Base-by-base conservation (phyloP, 169 alveolate genomes). In the Neospora caninum region DNA sequence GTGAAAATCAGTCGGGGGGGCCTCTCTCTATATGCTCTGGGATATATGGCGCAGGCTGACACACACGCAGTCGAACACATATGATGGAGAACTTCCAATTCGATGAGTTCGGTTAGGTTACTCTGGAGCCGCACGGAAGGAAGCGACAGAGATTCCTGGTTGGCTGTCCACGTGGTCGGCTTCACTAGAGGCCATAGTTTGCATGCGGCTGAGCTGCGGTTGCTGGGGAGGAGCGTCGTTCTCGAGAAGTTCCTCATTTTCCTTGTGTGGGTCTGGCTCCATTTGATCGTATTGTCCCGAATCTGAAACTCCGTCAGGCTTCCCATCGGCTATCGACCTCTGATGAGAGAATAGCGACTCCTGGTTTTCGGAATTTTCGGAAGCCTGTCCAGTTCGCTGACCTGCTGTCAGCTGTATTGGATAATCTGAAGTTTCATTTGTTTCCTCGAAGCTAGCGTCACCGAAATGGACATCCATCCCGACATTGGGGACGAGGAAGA, bases 401-500 rank as follows among this genome's bases (percentile, higher is more conserved):
- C 78, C 78, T 27, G 10, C 78, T 64, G 34, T 9, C 9, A 27
- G 78, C 1, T 64, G 78, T 18, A 29, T 25, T 29, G 0, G 36
- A 27, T 64, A 29, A 27, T 64, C 78, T 29, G 31, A 20, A 6
- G 36, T 64, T 25, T 29, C 78, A 27, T 64, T 0, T 25, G 20
- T 29, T 29, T 64, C 78, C 36, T 64, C 78, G 25, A 64, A 64
- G 4, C 36, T 29, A 18, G 20, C n/a, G 22, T 82, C 89, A 29
- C 89, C 89, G 36, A 82, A 82, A 2, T 82, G 89, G 13, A 82
- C 89, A n/a, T 82, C 92, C 95, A 93, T 93, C 78, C 64, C 54
- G 25, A 86, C 80, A 70, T 93, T 78, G 41, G 95, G 95, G 0
- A 93, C 88, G 22, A 93, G 95, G 70, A 91, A 93, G 82, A 93